Evolutionary conservation across 2,329 filamentous ascomycete genomes (phyloP).

Genomic region (Xylariaceae sp.): DNA sequence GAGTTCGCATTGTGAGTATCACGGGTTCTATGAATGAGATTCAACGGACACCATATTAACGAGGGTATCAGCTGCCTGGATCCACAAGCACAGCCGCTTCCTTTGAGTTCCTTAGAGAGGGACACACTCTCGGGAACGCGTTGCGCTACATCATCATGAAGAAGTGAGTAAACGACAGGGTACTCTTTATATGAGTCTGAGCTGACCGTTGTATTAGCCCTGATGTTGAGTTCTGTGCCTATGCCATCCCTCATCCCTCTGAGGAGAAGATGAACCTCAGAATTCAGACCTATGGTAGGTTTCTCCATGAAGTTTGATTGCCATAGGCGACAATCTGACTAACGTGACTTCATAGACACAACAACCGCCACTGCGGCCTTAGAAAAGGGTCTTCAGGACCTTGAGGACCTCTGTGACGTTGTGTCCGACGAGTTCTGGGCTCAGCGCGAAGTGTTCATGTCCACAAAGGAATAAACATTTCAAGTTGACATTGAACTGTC

Average conservation of each 20-base stretch:
- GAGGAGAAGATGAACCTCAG: constrained; percentile 95
- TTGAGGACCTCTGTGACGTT: constrained; percentile 89
- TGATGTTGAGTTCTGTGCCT: constrained; percentile 95
- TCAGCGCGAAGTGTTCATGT: constrained; percentile 57
- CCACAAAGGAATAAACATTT: constrained; percentile 4
- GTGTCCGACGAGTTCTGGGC: constrained; percentile 83
- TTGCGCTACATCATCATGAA: constrained; percentile 97
- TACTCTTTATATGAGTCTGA: neutral
- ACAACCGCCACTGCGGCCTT: constrained; percentile 79
- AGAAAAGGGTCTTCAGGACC: constrained; percentile 81
- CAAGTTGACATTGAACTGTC: neutral
- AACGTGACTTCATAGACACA: constrained; percentile 52
- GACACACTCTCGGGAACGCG: constrained; percentile 92
- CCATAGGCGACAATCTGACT: constrained; percentile 6
- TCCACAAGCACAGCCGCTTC: constrained; percentile 84
- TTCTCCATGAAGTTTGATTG: neutral
- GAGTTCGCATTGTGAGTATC: constrained; percentile 56
- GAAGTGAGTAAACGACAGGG: constrained; percentile 58
- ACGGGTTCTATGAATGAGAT: neutral
- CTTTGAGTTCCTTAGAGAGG: constrained; percentile 90
- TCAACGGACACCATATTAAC: constrained; percentile 11
- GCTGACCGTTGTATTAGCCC: constrained; percentile 66
- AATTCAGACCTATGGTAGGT: constrained; percentile 91
- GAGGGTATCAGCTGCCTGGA: constrained; percentile 63
- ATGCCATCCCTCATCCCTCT: constrained; percentile 94